Evolutionary conservation across 2,329 filamentous ascomycete genomes (phyloP), one percentile per base, ranked within the genome.

Genomic region (Ceratocystis albifundus): DNA sequence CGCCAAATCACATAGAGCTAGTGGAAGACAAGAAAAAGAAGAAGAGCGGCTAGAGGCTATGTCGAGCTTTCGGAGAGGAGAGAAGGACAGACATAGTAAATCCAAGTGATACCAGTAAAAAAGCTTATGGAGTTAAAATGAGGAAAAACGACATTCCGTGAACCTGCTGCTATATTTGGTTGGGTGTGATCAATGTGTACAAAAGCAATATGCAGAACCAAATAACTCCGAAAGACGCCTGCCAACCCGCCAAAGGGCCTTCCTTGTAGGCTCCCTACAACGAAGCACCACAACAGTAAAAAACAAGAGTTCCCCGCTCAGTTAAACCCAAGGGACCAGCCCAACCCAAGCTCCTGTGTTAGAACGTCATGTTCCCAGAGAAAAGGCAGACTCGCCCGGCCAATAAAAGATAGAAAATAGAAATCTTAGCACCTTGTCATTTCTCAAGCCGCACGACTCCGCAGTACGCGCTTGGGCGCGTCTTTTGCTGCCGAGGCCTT

Each of bases 11-110:
- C 77, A 88, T 97, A 71, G 93, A 97, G 78, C 78, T 92, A 73
- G 84, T 97, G 55, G 93, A 97, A 76, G 93, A 96, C 75, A 96
- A 96, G 84, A 94, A 94, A 84, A 96, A 96, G 79, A 85, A 81
- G 73, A 77, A 77, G 62, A 63, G 55, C 57, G 63, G 62, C 46
- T 67, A 67, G 36, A 36, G n/a, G 22, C 25, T 17, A 73, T 72
- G 72, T 15, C 69, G 71, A 1, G 69, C 70, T 22, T 61, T 8
- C 8, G 48, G 8, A 10, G 8, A 10, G 17, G 6, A 22, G 17
- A 48, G 45, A 59, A 17, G 22, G 28, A 57, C 44, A 10, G 50
- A 53, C 45, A 45, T 57, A 44, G 48, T 65, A 20, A 46, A 25
- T 36, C 62, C 28, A 30, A 50, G 25, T 50, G 20, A 63, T 46